Conservation (phyloP, 1,284 basidiomycete species). For the Irpex sp. region DNA sequence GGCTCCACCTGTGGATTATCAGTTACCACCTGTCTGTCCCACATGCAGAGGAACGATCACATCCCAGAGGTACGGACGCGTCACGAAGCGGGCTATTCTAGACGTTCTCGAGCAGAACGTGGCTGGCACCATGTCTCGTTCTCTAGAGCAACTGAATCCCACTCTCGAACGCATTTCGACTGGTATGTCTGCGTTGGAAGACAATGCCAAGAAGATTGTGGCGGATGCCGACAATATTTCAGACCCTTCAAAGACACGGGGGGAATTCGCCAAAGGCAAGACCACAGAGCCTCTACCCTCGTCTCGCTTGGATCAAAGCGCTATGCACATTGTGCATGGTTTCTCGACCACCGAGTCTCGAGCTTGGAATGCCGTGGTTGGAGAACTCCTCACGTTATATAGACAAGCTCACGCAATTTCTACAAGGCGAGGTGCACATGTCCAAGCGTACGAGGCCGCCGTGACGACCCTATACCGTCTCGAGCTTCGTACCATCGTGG, state of each 20-base stretch:
- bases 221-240: constrained; percentile 5
- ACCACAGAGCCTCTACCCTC: constrained; percentile 22
- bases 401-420: constrained; percentile 42
- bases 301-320: constrained; percentile 8
- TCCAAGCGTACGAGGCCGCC: constrained; percentile 58
- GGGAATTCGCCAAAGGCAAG: constrained; percentile 1
- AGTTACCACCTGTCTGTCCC: constrained; percentile 58
- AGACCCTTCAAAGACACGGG: constrained; percentile 19
- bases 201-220: constrained; percentile 19
- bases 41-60: constrained; percentile 58
- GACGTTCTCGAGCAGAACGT: constrained; percentile 74
- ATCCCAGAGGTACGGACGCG: constrained; percentile 61
- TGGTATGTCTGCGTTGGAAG: constrained; percentile 10
- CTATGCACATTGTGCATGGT: constrained; percentile 34
- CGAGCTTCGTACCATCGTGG: constrained; percentile 45
- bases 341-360: constrained; percentile 35
- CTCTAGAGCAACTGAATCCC: constrained; percentile 39
- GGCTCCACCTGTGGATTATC: constrained; percentile 47
- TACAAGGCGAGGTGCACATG: constrained; percentile 52
- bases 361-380: constrained; percentile 44
- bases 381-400: constrained; percentile 43
- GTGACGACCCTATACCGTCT: constrained; percentile 52
- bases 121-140: constrained; percentile 53
- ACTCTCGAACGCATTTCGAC: constrained; percentile 34
- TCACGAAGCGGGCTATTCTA: constrained; percentile 64